Evolutionary conservation across 208 protist genomes (phyloP), one percentile per base, ranked within the genome.

Genomic region (Tritrichomonas musculus): DNA sequence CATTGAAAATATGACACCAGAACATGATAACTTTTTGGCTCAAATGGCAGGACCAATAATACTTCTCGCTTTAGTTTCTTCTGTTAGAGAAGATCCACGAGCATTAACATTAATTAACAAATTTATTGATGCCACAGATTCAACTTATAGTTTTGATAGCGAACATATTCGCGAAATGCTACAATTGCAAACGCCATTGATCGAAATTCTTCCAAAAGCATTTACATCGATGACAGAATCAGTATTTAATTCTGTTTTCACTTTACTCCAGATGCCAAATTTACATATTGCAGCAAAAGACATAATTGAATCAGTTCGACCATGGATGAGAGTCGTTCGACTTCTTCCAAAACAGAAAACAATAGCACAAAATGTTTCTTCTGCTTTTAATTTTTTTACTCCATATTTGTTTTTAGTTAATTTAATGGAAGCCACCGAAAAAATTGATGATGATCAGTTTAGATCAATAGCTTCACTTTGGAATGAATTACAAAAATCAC

Each of bases 351-450:
- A 88, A 39, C 47, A 53, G 5, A 53, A 25, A 57, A 57, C 47
- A 39, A 47, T 25, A 17, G 77, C 44, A 39, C 77, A 25, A 39
- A 20, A 88, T 57, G 41, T 36, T 39, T 27, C n/a, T 27, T 33
- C 41, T 33, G 47, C n/a, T 57, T 88, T 88, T 49, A 44, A 88
- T 20, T 13, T 39, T 20, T 88, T 88, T 30, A 88, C 77, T 53
- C 77, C 77, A 8, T 57, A 60, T 50, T 33, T 27, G 5, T 88
- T 88, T 30, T 57, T 88, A 17, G 77, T 39, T 22, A 5, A 25
- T 88, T 88, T 88, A 47, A 88, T 88, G 77, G 17, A 57, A 20
- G 39, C 77, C 0, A 88, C 77, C 9, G 77, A 88, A 57, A 57
- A 53, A 22, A 47, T 88, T 50, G 47, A 33, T 20, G 17, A 17